These are phyloP conservation scores for Heritiera fomes DNA, from an alignment of 345 rosid species.

Conservation along the genomic window DNA sequence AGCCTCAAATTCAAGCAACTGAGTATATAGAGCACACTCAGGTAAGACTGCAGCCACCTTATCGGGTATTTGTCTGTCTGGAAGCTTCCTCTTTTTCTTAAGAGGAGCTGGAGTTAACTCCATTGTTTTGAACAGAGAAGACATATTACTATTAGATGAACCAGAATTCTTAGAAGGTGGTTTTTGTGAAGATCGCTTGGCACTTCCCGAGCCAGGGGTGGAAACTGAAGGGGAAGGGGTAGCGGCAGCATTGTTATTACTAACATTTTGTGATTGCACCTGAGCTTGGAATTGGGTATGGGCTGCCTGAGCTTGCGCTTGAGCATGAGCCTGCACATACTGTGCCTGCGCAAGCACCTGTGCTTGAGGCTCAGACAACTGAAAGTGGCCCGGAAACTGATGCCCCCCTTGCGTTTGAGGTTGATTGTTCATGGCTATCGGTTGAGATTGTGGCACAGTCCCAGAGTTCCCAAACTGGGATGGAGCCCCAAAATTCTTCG, in stretches of 20 bases:
- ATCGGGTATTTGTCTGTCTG: slow-evolving; percentile 53
- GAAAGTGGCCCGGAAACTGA: slow-evolving; percentile 52
- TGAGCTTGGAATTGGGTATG: slow-evolving; percentile 34
- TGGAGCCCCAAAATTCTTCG: slow-evolving; percentile 35
- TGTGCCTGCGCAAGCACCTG: slow-evolving; percentile 35
- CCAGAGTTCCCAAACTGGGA: slow-evolving; percentile 39
- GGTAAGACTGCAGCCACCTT: slow-evolving; percentile 51
- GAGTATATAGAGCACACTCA: slow-evolving; percentile 51
- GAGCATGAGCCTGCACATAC: slow-evolving; percentile 27
- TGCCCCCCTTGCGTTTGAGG: slow-evolving; percentile 40
- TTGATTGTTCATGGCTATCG: slow-evolving; percentile 33
- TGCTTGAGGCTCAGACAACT: slow-evolving; percentile 51
- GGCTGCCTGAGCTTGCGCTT: slow-evolving; percentile 31
- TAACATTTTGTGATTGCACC: slow-evolving; percentile 32
- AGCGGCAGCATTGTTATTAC: slow-evolving; percentile 30
- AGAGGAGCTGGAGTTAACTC: slow-evolving; percentile 53
- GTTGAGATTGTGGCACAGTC: slow-evolving; percentile 31
- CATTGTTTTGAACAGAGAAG: slow-evolving; percentile 51
- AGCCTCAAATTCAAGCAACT: slow-evolving; percentile 58
- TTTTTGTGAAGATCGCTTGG: slow-evolving; percentile 45
- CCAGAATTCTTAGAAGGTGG: slow-evolving; percentile 54
- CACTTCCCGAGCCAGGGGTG: slow-evolving; percentile 42
- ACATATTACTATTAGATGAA: slow-evolving; percentile 34
- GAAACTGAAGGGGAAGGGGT: slow-evolving; percentile 34
- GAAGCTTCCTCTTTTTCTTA: slow-evolving; percentile 49